Conservation (phyloP, 2,329 filamentous ascomycete species). For the Aspergillus costaricaensis region DNA sequence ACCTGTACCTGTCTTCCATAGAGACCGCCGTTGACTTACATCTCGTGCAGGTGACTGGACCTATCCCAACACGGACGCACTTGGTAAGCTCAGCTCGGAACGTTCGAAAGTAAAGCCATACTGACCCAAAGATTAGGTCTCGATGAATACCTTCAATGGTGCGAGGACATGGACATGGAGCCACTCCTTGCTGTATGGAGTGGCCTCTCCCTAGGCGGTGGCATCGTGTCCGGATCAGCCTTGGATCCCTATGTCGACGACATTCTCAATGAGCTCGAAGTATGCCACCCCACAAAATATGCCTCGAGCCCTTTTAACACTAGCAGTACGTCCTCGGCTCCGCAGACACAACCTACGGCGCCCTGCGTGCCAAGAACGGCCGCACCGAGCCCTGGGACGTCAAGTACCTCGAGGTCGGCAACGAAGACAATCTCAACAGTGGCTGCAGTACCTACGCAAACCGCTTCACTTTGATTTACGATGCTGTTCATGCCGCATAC, state of each 20-base stretch:
- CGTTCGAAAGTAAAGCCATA: not conserved
- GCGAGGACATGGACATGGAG: conserved; percentile 61
- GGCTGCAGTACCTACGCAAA: conserved; percentile 53
- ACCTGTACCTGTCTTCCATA: not conserved
- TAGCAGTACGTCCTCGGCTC: conserved; percentile 58
- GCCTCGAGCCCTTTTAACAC: not conserved
- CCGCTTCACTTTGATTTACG: conserved; percentile 61
- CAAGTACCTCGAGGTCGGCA: conserved; percentile 65
- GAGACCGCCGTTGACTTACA: not conserved
- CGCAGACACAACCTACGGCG: conserved; percentile 57
- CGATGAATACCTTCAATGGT: conserved; percentile 63
- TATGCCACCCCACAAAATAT: not conserved
- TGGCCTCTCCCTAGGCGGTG: conserved; percentile 54
- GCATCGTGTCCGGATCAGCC: conserved; percentile 51
- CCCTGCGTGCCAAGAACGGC: conserved; percentile 59
- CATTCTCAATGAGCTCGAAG: conserved; percentile 63
- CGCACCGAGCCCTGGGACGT: conserved; percentile 62
- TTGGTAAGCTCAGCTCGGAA: conserved; percentile 43
- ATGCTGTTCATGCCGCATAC: conserved; percentile 58
- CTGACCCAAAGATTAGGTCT: conserved; percentile 15
- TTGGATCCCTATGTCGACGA: conserved; percentile 60
- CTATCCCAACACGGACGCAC: conserved; percentile 63
- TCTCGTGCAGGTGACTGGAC: conserved; percentile 50
- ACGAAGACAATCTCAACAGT: conserved; percentile 65
- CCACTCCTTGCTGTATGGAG: conserved; percentile 60